These are phyloP conservation scores for Fusarium phyllophilum DNA, from an alignment of 2,329 filamentous ascomycete species.

Conservation along the genomic window DNA sequence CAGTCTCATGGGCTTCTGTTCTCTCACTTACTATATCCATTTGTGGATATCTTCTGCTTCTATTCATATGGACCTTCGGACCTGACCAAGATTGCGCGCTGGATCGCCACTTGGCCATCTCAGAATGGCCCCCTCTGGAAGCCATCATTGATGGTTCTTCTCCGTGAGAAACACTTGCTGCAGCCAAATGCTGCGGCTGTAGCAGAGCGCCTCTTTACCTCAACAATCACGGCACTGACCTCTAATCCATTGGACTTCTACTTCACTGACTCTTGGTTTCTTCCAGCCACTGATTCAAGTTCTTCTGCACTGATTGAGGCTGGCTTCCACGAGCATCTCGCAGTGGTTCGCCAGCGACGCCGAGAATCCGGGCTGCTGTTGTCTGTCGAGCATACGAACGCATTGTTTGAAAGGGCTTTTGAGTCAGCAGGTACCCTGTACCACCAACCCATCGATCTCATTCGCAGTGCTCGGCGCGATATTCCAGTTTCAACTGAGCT, in stretches of 20 bases:
- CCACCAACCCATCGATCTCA: neutral
- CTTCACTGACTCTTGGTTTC: neutral
- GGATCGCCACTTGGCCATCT: constrained; percentile 11
- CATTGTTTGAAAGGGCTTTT: neutral
- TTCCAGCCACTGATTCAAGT: neutral
- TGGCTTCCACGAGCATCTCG: neutral
- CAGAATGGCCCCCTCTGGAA: neutral
- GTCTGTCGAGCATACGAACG: neutral
- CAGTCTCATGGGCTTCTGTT: neutral
- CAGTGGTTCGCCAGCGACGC: neutral
- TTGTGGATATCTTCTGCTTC: constrained; percentile 2
- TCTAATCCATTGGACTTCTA: neutral
- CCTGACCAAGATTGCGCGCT: constrained; percentile 10
- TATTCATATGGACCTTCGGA: constrained; percentile 5
- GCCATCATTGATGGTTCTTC: neutral
- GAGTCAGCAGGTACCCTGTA: neutral
- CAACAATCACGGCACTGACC: neutral
- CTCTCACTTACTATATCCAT: constrained; percentile 4
- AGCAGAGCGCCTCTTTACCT: neutral
- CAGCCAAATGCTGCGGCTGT: neutral
- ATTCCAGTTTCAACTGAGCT: neutral
- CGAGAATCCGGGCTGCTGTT: neutral
- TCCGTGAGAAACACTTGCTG: neutral
- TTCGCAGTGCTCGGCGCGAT: neutral
- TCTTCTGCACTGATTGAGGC: neutral